Conservation (phyloP, 1,139 yeast species). For the Arxiozyma slooffiae region DNA sequence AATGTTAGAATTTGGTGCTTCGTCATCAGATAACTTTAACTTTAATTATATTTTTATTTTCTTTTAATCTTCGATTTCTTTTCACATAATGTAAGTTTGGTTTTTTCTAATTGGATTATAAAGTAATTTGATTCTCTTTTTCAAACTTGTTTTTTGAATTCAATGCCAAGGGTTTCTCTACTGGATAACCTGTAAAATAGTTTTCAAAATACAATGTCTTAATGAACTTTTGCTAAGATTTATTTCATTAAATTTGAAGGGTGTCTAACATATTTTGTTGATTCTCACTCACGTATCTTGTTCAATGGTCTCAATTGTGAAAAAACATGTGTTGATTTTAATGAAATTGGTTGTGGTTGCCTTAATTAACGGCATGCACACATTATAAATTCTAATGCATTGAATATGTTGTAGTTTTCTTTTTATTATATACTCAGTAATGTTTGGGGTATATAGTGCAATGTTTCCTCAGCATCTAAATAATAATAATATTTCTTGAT, state of each 20-base stretch:
- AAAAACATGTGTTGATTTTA: constrained; percentile 15
- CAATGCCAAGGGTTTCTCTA: constrained; percentile 1
- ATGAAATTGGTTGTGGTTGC: not conserved
- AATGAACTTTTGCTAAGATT: constrained; percentile 12
- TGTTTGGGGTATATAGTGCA: not conserved
- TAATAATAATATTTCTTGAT: not conserved
- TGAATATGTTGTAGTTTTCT: constrained; percentile 24
- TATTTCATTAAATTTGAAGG: constrained; percentile 23
- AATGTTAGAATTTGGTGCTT: not conserved
- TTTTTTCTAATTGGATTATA: not conserved
- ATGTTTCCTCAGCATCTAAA: not conserved
- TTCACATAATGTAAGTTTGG: not conserved
- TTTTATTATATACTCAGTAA: constrained; percentile 10
- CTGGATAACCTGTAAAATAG: constrained; percentile 18
- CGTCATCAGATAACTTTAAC: not conserved
- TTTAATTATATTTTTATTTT: too few relatives aligned
- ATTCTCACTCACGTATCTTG: constrained; percentile 23
- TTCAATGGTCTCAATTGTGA: constrained; percentile 17
- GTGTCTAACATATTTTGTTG: constrained; percentile 13
- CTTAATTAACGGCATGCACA: constrained; percentile 1
- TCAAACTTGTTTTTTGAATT: constrained; percentile 2
- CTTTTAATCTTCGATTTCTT: not conserved
- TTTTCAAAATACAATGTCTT: constrained; percentile 13
- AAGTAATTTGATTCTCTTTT: constrained; percentile 16
- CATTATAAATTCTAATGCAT: constrained; percentile 12